These are phyloP conservation scores for Aspergillus ochraceus DNA, from an alignment of 2,329 filamentous ascomycete species.

Conservation along the genomic window DNA sequence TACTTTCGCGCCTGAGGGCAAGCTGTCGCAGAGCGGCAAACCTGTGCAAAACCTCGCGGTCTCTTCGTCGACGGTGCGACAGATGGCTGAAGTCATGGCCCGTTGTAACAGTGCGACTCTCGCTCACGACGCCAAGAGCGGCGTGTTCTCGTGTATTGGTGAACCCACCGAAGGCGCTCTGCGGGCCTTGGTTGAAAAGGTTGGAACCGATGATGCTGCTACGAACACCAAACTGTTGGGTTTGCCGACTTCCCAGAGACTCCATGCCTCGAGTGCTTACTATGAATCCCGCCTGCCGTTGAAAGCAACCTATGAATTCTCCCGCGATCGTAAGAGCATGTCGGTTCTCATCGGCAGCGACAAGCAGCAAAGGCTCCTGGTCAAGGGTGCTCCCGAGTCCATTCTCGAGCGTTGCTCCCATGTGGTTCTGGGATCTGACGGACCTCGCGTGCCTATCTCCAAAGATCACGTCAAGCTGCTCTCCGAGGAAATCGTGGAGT, in stretches of 20 bases:
- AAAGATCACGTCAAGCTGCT: conserved; percentile 69
- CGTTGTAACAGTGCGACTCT: conserved; percentile 89
- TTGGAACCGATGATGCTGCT: conserved; percentile 73
- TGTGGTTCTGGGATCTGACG: conserved; percentile 73
- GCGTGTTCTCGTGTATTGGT: conserved; percentile 77
- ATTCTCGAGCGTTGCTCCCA: conserved; percentile 90
- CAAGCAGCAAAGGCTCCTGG: conserved; percentile 74
- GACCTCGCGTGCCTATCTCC: conserved; percentile 72
- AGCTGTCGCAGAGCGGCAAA: conserved; percentile 69
- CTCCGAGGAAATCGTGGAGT: conserved; percentile 77
- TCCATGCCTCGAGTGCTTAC: conserved; percentile 79
- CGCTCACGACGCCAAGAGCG: conserved; percentile 74
- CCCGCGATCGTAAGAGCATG: conserved; percentile 98
- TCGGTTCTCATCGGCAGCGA: conserved; percentile 81
- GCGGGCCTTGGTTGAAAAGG: conserved; percentile 87
- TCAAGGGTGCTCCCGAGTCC: conserved; percentile 95
- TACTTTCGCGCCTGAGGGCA: conserved; percentile 82
- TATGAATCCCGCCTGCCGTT: conserved; percentile 76
- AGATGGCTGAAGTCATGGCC: conserved; percentile 69
- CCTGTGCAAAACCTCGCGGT: conserved; percentile 66
- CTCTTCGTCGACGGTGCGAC: conserved; percentile 72
- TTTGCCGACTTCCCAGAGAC: conserved; percentile 57
- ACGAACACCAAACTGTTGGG: conserved; percentile 54
- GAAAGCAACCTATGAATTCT: conserved; percentile 92
- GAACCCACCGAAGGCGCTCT: conserved; percentile 95